A percentile compares a stretch with the other conserved stretches of the same genome.
phyloP scores from a whole-genome alignment of 2,329 filamentous ascomycete genomes.

The Pestalotiopsis sp. region DNA sequence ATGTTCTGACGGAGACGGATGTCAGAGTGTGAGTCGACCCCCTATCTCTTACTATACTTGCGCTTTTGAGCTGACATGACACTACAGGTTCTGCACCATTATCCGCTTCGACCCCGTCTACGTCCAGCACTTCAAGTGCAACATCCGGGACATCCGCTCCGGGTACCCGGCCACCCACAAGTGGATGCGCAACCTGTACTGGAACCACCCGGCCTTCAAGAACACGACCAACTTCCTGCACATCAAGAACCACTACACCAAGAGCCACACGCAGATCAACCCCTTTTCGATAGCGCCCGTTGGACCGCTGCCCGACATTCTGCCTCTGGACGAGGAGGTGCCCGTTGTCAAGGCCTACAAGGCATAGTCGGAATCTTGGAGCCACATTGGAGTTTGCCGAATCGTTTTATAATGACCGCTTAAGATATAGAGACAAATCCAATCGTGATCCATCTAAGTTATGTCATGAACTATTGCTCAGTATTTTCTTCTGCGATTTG shows the following conservation, averaged over 20 bases:
- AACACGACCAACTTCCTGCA: slow-evolving; percentile 91
- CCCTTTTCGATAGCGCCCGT: slow-evolving; percentile 77
- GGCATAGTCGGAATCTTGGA: not conserved
- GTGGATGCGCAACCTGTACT: slow-evolving; percentile 86
- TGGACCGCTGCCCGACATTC: slow-evolving; percentile 81
- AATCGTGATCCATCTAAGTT: no score
- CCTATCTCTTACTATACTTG: not conserved
- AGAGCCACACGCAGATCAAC: slow-evolving; percentile 68
- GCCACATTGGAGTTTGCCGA: no score
- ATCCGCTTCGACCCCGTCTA: slow-evolving; percentile 62
- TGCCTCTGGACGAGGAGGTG: slow-evolving; percentile 80
- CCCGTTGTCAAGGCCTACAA: slow-evolving; percentile 43
- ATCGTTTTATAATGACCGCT: no score
- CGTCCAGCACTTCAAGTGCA: slow-evolving; percentile 88
- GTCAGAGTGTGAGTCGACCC: slow-evolving; percentile 61
- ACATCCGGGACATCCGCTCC: slow-evolving; percentile 79
- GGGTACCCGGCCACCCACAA: slow-evolving; percentile 81
- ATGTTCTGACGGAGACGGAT: slow-evolving; percentile 78
- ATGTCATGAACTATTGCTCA: no score
- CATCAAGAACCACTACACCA: slow-evolving; percentile 79
- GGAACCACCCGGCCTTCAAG: slow-evolving; percentile 76
- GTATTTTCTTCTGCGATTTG: no score
- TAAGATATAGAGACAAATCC: no score
- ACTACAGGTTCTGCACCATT: slow-evolving; percentile 30
- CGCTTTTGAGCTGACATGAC: not conserved